Evolutionary conservation across 1,139 yeast genomes (phyloP).

Genomic region (Geotrichum australiense): DNA sequence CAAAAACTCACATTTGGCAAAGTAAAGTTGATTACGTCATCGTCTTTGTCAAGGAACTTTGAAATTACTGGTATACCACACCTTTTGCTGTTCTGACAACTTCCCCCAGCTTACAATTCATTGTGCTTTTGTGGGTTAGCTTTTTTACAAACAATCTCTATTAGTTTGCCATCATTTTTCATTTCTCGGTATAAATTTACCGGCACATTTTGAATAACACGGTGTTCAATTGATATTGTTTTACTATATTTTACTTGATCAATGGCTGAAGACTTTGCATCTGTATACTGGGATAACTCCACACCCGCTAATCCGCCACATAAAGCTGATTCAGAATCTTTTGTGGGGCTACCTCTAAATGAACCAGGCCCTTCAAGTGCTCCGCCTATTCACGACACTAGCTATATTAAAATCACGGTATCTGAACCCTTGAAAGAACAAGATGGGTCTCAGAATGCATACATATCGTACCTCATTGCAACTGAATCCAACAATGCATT

Average conservation of each 20-base stretch:
- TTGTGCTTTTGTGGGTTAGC: no score
- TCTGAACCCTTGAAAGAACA: conserved; percentile 73
- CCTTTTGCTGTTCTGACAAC: no score
- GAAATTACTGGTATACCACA: no score
- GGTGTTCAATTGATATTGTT: background rate
- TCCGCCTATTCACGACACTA: conserved; percentile 9
- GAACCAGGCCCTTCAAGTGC: conserved; percentile 4
- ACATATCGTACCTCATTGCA: conserved; percentile 69
- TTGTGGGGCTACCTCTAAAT: conserved; percentile 7
- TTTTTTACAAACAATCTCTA: no score
- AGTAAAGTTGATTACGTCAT: no score
- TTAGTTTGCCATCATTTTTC: no score
- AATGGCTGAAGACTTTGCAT: conserved; percentile 16
- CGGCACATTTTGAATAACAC: no score
- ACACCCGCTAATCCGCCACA: conserved; percentile 11
- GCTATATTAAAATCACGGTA: conserved; percentile 38
- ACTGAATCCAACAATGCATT: conserved; percentile 48
- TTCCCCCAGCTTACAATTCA: no score
- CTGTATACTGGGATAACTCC: conserved; percentile 14
- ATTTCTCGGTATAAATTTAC: no score
- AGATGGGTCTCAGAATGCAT: conserved; percentile 68
- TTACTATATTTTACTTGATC: background rate
- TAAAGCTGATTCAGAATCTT: background rate
- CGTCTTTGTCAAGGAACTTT: no score
- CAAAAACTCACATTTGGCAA: no score